Evolutionary conservation across 1,284 basidiomycete genomes (phyloP).

Genomic region (Anthracocystis setariae): DNA sequence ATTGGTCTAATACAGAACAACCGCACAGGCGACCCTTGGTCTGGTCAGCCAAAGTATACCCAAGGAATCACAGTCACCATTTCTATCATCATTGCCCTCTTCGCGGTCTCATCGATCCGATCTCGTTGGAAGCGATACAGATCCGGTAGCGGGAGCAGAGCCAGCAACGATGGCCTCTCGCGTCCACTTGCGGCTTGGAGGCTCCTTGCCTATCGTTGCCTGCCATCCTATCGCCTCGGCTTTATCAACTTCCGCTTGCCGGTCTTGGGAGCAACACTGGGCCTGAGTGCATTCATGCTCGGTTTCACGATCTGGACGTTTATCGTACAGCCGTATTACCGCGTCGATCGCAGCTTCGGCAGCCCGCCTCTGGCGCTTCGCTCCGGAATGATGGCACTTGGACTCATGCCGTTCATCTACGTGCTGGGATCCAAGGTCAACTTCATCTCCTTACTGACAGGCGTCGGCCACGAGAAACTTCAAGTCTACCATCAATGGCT

Average conservation of each 20-base stretch:
- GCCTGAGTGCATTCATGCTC: slow-evolving; percentile 41
- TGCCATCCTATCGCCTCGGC: slow-evolving; percentile 25
- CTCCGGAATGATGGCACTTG: slow-evolving; percentile 57
- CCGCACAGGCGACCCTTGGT: slow-evolving; percentile 45
- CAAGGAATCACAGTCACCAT: slow-evolving; percentile 33
- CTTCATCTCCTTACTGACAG: slow-evolving; percentile 57
- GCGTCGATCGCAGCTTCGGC: slow-evolving; percentile 42
- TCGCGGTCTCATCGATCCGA: slow-evolving; percentile 7
- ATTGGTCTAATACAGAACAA: slow-evolving; percentile 35
- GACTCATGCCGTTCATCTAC: slow-evolving; percentile 61
- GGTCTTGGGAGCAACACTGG: slow-evolving; percentile 37
- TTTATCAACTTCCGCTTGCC: slow-evolving; percentile 43
- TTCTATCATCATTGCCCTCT: slow-evolving; percentile 34
- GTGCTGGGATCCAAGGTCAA: slow-evolving; percentile 59
- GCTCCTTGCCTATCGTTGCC: slow-evolving; percentile 28
- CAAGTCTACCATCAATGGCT: slow-evolving; percentile 64
- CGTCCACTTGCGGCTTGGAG: slow-evolving; percentile 19
- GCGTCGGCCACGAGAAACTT: slow-evolving; percentile 56
- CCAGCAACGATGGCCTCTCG: slow-evolving; percentile 1
- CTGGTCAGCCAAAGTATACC: slow-evolving; percentile 47
- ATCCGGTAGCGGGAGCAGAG: not conserved
- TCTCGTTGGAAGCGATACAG: slow-evolving; percentile 21
- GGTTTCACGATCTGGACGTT: slow-evolving; percentile 51
- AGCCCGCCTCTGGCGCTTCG: slow-evolving; percentile 58
- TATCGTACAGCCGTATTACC: slow-evolving; percentile 55